Evolutionary conservation across 2,329 filamentous ascomycete genomes (phyloP), one percentile per base, ranked within the genome.

Genomic region (Aspergillus puulaauensis): DNA sequence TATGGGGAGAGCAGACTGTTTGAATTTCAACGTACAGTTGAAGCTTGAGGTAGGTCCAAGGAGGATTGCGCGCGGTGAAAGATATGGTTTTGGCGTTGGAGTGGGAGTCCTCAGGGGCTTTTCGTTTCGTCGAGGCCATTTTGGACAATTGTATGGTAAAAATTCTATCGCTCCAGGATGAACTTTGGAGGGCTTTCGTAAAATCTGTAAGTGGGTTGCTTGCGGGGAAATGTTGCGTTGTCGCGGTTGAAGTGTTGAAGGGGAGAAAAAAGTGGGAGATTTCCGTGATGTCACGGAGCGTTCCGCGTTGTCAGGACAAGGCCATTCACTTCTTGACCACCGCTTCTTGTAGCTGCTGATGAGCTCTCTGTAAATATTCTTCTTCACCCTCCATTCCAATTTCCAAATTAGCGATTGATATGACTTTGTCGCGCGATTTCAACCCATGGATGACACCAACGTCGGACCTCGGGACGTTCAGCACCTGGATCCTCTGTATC

Each of bases 351-450:
- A 71, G 47, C 40, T 47, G 60, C 51, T 62, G 49, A 14, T 49
- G 65, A 19, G 62, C 60, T 41, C 58, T 49, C 21, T 63, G 63
- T 2, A 75, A 55, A 44, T 67, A 71, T 1, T 52, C 59, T 9
- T 74, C 61, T 52, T 73, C 70, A 45, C 75, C 71, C 0, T 71
- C 72, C 2, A 54, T 40, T 7, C 63, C 59, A 64, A 76, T 66
- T 49, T 64, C 58, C 39, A 73, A 46, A 19, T 66, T 64, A 40
- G 61, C 59, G 15, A 76, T 64, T 48, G 70, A 65, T 45, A 89
- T 71, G 0, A 81, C 86, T 73, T 91, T 91, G 44, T 87, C 83
- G 56, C 83, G 80, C 19, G 83, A 86, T 70, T 86, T 90, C 53
- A 81, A 68, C 0, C 88, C 88, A 15, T 84, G 84, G 12, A 82